These are phyloP conservation scores for Letharia columbiana DNA, from an alignment of 495 filamentous ascomycete genomes.

Conservation along the genomic window DNA sequence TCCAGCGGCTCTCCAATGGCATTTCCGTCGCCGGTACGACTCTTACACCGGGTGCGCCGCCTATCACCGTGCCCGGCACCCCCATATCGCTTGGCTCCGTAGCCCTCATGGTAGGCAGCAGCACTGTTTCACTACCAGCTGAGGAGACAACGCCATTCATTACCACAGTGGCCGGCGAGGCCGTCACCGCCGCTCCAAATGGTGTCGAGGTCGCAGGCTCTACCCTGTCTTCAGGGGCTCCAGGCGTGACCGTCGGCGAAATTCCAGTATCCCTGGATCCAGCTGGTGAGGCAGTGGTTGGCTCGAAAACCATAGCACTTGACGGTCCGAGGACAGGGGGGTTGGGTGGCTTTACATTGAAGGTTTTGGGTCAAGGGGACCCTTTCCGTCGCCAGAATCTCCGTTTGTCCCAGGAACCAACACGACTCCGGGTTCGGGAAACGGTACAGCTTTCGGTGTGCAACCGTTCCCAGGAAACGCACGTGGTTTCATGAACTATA, in stretches of 20 bases:
- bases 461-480: neutral
- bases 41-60: slow-evolving; percentile 4
- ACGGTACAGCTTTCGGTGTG: neutral
- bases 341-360: neutral
- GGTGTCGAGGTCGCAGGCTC: neutral
- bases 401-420: no score
- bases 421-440: neutral
- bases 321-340: neutral
- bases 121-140: neutral
- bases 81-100: slow-evolving; percentile 5
- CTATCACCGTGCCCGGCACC: slow-evolving; percentile 5
- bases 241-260: neutral
- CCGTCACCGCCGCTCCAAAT: neutral
- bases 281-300: neutral
- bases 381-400: neutral
- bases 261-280: neutral
- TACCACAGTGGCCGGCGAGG: slow-evolving; percentile 4
- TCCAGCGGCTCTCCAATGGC: neutral
- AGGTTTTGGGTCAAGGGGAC: neutral
- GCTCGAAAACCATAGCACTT: neutral
- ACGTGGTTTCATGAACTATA: neutral
- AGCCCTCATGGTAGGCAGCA: slow-evolving; percentile 1
- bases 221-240: slow-evolving; percentile 1
- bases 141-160: neutral
- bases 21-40: slow-evolving; percentile 6